Percentiles rank a stretch among this genome's conserved stretches.
Evolutionary conservation across 164 flowering plant genomes (phyloP).

Genomic region (Tinospora cordifolia): DNA sequence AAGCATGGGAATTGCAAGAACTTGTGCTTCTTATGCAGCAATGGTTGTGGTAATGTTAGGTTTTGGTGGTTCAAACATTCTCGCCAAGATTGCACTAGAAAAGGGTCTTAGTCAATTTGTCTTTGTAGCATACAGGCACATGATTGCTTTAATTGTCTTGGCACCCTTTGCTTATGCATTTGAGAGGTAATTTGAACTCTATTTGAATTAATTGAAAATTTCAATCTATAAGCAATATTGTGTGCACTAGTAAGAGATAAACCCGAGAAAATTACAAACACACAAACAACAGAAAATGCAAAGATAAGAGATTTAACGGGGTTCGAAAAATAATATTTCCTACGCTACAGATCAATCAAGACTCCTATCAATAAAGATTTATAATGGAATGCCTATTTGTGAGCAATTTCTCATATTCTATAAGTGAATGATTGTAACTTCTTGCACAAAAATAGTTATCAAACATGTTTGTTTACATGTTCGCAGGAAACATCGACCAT

Average conservation of each 20-base stretch:
- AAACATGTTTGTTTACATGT: not conserved
- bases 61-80: constrained; percentile 35
- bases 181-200: constrained; percentile 38
- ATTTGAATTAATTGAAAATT: not conserved
- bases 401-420: too few species aligned
- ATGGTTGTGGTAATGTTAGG: constrained; percentile 33
- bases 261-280: too few species aligned
- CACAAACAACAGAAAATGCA: too few species aligned
- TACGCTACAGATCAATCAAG: too few species aligned
- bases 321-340: too few species aligned
- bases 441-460: too few species aligned
- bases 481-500: constrained; percentile 31
- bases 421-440: too few species aligned
- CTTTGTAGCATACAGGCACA: constrained; percentile 36
- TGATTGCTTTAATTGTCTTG: constrained; percentile 32
- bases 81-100: constrained; percentile 34
- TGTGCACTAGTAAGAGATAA: too few species aligned
- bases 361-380: too few species aligned
- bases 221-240: too few species aligned
- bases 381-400: too few species aligned
- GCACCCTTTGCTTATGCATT: constrained; percentile 39
- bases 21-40: constrained; percentile 16
- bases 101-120: constrained; percentile 33
- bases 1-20: constrained; percentile 9
- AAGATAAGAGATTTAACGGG: too few species aligned